These are phyloP conservation scores for Parachaetomium inaequale DNA, from an alignment of 495 filamentous ascomycete genomes.

Conservation along the genomic window DNA sequence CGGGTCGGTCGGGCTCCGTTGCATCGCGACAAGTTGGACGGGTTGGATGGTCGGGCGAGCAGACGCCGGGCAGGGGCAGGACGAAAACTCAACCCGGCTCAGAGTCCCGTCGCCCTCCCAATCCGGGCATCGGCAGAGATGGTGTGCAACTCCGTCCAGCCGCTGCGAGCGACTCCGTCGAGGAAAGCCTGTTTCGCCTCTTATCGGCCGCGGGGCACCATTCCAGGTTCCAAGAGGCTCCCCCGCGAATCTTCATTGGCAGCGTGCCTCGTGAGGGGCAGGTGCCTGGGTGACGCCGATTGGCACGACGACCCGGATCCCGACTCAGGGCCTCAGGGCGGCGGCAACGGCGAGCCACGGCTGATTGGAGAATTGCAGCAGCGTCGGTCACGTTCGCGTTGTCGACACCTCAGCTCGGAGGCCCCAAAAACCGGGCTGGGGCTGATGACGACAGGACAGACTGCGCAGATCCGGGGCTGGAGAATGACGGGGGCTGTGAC, in stretches of 20 bases:
- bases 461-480: not conserved
- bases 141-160: constrained; percentile 6
- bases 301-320: constrained; percentile 6
- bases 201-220: not conserved
- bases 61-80: constrained; percentile 7
- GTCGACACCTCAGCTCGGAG: not conserved
- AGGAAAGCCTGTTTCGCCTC: not conserved
- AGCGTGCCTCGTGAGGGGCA: not conserved
- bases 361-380: constrained; percentile 10
- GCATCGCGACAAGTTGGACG: not conserved
- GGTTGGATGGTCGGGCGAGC: not conserved
- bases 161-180: not conserved
- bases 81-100: not conserved
- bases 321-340: not conserved
- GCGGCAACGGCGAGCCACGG: constrained; percentile 6
- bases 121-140: not conserved
- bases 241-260: constrained; percentile 2
- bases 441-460: constrained; percentile 13
- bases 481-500: constrained; percentile 8
- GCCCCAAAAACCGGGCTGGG: not conserved
- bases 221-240: not conserved
- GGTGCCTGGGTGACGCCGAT: not conserved
- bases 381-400: constrained; percentile 3
- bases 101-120: not conserved
- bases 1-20: not conserved